Base-by-base conservation (phyloP, 331 rosid species). In the Acacia concinna region DNA sequence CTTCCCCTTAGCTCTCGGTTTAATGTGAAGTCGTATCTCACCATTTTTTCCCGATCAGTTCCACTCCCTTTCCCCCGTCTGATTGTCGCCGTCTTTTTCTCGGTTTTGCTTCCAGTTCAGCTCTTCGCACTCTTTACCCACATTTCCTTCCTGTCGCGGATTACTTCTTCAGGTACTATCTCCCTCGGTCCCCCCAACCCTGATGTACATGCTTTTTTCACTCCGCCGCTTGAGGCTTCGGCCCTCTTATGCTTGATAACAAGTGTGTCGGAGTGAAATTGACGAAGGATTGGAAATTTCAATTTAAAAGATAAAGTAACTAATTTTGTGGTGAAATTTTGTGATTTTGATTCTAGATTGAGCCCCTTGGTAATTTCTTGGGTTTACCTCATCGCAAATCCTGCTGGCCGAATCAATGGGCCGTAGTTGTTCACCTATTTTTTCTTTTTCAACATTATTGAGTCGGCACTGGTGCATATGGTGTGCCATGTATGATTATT, bases 111-210 rank as follows among this genome's bases (percentile, higher is more conserved):
- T 5, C 35, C 41, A 3, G 49, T 30, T 62, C 46, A 28, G 71
- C 46, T 75, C 14, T 75, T 63, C 59, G 32, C 46, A 7, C 71
- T 18, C 43, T 40, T 1, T 57, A 75, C 44, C 79, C 32, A 62
- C 44, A 62, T 18, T 25, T 63, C 34, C 13, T 64, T 40, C 70
- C 70, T 2, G 2, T 59, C 52, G 80, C 63, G 34, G 46, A 44
- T 12, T 63, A 70, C 72, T 13, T 63, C 80, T 64, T 43, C 21
- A 30, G 80, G 80, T 76, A 76, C 49, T 63, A 8, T 73, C 35
- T 73, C 51, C 59, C 43, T 57, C 56, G 12, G 9, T 11, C 17
- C 8, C 35, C 57, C 32, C 38, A 4, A 8, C 12, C 12, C 67
- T 14, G n/a, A 23, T 25, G 57, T 12, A 31, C 30, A 6, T 70